Percentiles rank a stretch among this genome's conserved stretches.
Conservation (phyloP, 192 early-diverging fungal species). For the Kickxella alabastrina region DNA sequence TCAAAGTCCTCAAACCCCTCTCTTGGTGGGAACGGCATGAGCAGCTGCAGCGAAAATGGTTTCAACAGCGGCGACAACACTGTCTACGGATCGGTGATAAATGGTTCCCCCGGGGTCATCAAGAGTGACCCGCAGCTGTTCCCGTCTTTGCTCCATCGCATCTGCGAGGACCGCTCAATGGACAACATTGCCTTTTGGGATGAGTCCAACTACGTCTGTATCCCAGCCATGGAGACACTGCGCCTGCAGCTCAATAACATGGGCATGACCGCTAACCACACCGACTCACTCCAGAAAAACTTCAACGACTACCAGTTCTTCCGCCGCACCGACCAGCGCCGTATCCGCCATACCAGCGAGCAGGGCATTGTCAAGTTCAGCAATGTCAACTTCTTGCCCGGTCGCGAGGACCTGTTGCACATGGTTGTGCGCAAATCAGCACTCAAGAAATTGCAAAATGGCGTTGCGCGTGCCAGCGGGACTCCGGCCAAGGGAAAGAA, state of each 20-base stretch:
- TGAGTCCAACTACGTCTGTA: constrained; percentile 34
- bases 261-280: constrained; percentile 50
- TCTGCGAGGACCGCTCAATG: constrained; percentile 16
- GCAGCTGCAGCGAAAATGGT: constrained; percentile 13
- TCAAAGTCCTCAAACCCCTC: constrained; percentile 12
- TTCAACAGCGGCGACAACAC: constrained; percentile 30
- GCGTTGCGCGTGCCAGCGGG: constrained; percentile 9
- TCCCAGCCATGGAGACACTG: constrained; percentile 39
- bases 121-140: constrained; percentile 31
- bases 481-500: constrained; percentile 18
- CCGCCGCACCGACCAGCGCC: constrained; percentile 46
- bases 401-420: constrained; percentile 26
- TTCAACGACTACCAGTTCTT: constrained; percentile 52
- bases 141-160: constrained; percentile 43
- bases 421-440: constrained; percentile 47
- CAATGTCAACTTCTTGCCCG: constrained; percentile 41
- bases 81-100: constrained; percentile 24
- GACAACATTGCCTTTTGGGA: constrained; percentile 37
- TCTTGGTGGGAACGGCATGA: constrained; percentile 3
- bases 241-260: constrained; percentile 34
- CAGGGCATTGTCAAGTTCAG: constrained; percentile 39
- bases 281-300: constrained; percentile 50
- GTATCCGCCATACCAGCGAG: constrained; percentile 46
- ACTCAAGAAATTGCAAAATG: constrained; percentile 30
- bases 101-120: constrained; percentile 3